Percentiles rank a stretch among this genome's conserved stretches.
Conservation (phyloP, 305 asterid species). For the Fraxinus dipetala region DNA sequence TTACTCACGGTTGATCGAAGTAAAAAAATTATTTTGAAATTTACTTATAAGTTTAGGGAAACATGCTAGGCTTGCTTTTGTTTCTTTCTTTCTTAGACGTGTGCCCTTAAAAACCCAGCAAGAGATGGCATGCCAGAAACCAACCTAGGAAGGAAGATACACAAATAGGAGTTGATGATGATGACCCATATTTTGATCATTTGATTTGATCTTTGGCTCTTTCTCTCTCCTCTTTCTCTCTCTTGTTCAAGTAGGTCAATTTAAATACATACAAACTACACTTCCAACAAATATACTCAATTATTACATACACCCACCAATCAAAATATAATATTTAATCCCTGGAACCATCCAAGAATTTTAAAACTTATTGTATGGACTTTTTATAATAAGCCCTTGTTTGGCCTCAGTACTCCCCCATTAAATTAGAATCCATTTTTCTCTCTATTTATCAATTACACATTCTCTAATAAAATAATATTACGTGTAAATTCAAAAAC, state of each 20-base stretch:
- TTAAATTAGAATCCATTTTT: too few species aligned
- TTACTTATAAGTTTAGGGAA: neutral
- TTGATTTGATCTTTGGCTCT: conserved; percentile 9
- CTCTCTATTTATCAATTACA: too few species aligned
- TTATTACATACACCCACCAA: conserved; percentile 35
- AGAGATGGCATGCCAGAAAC: conserved; percentile 32
- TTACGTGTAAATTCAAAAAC: too few species aligned
- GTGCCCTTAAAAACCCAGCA: conserved; percentile 38
- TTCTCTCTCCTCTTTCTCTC: conserved; percentile 16
- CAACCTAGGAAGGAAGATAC: conserved; percentile 31
- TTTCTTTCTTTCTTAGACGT: conserved; percentile 19
- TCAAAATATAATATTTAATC: conserved; percentile 27
- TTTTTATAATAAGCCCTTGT: too few species aligned
- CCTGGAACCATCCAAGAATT: conserved; percentile 41
- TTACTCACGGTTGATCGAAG: neutral
- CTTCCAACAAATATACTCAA: conserved; percentile 38
- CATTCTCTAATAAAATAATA: too few species aligned
- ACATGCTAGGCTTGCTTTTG: conserved; percentile 17
- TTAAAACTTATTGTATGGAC: conserved; percentile 6
- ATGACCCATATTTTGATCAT: conserved; percentile 28
- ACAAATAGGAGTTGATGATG: conserved; percentile 24
- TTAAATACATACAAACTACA: conserved; percentile 38
- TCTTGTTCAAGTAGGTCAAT: conserved; percentile 33
- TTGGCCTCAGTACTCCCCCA: too few species aligned
- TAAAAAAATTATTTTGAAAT: neutral